Percentiles rank a stretch among this genome's conserved stretches.
Conservation (phyloP, 2,329 filamentous ascomycete species). For the Hysterium pulicare region DNA sequence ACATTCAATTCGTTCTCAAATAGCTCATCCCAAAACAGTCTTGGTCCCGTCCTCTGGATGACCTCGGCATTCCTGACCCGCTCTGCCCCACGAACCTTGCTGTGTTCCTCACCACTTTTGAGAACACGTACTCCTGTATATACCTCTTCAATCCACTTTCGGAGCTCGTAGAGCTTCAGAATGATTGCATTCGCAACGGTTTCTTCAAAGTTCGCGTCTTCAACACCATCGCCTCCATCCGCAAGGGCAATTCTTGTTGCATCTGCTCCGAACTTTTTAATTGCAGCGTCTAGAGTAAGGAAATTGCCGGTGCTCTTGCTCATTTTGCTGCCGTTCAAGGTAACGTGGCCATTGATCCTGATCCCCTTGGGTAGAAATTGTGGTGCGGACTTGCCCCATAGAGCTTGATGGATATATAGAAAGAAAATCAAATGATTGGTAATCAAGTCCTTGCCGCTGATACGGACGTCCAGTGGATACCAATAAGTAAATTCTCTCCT, state of each 20-base stretch:
- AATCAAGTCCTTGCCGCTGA: conserved; percentile 71
- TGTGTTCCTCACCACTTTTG: conserved; percentile 42
- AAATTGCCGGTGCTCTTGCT: conserved; percentile 97
- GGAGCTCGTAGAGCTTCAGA: conserved; percentile 74
- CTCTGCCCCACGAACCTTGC: conserved; percentile 40
- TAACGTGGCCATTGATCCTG: conserved; percentile 86
- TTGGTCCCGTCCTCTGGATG: conserved; percentile 64
- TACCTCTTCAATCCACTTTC: conserved; percentile 91
- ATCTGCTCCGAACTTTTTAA: conserved; percentile 91
- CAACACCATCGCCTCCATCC: conserved; percentile 89
- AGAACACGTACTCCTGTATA: conserved; percentile 57
- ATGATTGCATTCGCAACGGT: conserved; percentile 89
- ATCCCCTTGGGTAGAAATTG: conserved; percentile 86
- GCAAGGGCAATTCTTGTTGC: conserved; percentile 87
- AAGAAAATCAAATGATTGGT: conserved; percentile 93
- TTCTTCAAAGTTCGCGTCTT: conserved; percentile 97
- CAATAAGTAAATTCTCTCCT: conserved; percentile 88
- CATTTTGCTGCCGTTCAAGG: conserved; percentile 98
- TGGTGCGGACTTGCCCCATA: conserved; percentile 76
- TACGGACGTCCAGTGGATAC: conserved; percentile 80
- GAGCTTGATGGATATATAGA: conserved; percentile 86
- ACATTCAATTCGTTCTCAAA: conserved; percentile 93
- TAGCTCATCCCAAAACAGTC: conserved; percentile 77
- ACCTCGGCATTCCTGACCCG: conserved; percentile 51
- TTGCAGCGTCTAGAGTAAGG: conserved; percentile 80